Evolutionary conservation across 768 basidiomycete genomes (phyloP).

Genomic region (Russula dissimulans): DNA sequence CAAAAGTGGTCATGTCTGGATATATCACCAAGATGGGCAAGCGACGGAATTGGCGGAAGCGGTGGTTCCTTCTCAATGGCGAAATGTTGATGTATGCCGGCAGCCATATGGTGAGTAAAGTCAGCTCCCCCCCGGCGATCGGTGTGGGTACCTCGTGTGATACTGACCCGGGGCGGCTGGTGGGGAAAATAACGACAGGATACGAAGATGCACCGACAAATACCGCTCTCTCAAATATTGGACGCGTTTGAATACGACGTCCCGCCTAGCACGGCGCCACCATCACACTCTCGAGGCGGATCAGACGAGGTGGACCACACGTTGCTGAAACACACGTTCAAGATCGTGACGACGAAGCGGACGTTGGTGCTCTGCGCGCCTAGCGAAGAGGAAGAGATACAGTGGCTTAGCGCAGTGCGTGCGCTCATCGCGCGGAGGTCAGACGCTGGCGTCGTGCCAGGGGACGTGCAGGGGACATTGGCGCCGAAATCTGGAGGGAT

Average conservation of each 20-base stretch:
- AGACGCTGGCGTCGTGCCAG: slow-evolving; percentile 28
- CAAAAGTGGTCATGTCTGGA: slow-evolving; percentile 78
- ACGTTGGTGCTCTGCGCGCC: slow-evolving; percentile 87
- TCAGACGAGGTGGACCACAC: slow-evolving; percentile 34
- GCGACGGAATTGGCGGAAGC: slow-evolving; percentile 89
- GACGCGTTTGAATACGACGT: slow-evolving; percentile 88
- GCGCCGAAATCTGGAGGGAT: slow-evolving; percentile 13
- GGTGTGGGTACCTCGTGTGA: background rate
- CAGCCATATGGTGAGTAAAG: slow-evolving; percentile 82
- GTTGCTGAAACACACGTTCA: slow-evolving; percentile 62
- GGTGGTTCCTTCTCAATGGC: slow-evolving; percentile 92
- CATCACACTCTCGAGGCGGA: slow-evolving; percentile 29
- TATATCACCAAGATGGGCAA: slow-evolving; percentile 98
- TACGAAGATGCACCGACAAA: slow-evolving; percentile 77
- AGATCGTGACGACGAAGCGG: slow-evolving; percentile 91
- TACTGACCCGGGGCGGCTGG: background rate
- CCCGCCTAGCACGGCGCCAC: slow-evolving; percentile 36
- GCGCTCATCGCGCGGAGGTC: slow-evolving; percentile 75
- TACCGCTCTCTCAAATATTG: slow-evolving; percentile 75
- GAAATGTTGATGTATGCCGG: slow-evolving; percentile 82
- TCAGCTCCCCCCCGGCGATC: background rate
- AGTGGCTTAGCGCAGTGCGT: slow-evolving; percentile 92
- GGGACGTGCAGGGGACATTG: slow-evolving; percentile 21
- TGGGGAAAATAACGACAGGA: slow-evolving; percentile 44
- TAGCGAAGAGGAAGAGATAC: slow-evolving; percentile 95